A percentile compares a stretch with the other conserved stretches of the same genome.
phyloP scores from a whole-genome alignment of 2,329 filamentous ascomycete genomes.

The Cordyceps tenuipes region DNA sequence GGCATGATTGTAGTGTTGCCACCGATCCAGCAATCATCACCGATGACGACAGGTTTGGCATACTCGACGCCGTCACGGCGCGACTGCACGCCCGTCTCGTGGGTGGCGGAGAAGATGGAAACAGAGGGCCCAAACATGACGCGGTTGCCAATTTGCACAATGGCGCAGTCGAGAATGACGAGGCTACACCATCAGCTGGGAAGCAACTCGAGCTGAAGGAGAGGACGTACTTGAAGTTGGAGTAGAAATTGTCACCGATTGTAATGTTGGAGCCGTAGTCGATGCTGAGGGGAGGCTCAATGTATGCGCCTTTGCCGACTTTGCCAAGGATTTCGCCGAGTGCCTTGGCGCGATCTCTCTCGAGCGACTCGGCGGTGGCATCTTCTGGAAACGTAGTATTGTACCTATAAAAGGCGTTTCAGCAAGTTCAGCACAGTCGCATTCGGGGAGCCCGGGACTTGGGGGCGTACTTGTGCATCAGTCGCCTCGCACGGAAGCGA shows the following conservation, averaged over 20 bases:
- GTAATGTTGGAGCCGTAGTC: constrained; percentile 61
- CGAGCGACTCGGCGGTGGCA: constrained; percentile 31
- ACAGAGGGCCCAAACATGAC: constrained; percentile 67
- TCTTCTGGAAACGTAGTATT: constrained; percentile 47
- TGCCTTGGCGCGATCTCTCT: constrained; percentile 33
- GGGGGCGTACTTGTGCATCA: constrained; percentile 42
- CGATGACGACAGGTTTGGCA: constrained; percentile 38
- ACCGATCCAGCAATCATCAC: constrained; percentile 49
- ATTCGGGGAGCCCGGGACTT: not conserved
- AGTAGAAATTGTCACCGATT: constrained; percentile 55
- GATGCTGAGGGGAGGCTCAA: constrained; percentile 54
- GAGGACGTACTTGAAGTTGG: constrained; percentile 35
- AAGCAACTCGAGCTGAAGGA: not conserved
- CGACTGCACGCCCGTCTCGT: constrained; percentile 55
- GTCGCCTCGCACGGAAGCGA: constrained; percentile 45
- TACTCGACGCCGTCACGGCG: constrained; percentile 40
- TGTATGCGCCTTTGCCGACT: constrained; percentile 43
- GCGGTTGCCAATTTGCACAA: constrained; percentile 60
- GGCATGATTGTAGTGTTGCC: constrained; percentile 41
- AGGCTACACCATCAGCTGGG: constrained; percentile 23
- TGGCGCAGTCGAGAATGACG: constrained; percentile 65
- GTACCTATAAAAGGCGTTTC: not conserved
- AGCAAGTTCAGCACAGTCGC: not conserved
- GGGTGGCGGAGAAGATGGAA: constrained; percentile 60
- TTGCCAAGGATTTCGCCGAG: constrained; percentile 41